Conservation (phyloP, 495 filamentous ascomycete species). For the Podospora didyma region DNA sequence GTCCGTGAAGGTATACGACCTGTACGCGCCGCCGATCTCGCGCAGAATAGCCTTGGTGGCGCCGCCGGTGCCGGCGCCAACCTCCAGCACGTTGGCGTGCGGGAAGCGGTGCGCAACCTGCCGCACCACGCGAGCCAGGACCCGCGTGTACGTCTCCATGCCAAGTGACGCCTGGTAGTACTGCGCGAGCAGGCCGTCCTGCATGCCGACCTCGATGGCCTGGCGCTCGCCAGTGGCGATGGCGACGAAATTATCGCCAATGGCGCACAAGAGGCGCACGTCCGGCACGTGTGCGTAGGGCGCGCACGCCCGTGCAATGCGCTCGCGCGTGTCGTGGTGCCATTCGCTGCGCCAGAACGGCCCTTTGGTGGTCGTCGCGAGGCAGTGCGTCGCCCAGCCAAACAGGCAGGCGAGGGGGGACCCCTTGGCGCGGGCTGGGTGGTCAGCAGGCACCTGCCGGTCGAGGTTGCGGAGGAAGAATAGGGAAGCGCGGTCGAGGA, state of each 20-base stretch:
- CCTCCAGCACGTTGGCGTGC: slow-evolving; percentile 28
- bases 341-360: slow-evolving; percentile 20
- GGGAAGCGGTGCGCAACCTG: slow-evolving; percentile 37
- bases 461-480: slow-evolving; percentile 21
- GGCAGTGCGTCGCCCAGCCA: not conserved
- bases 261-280: slow-evolving; percentile 7
- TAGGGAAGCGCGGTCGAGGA: slow-evolving; percentile 6
- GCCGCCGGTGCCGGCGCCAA: slow-evolving; percentile 41
- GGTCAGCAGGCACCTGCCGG: slow-evolving; percentile 4
- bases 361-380: not conserved
- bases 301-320: slow-evolving; percentile 14
- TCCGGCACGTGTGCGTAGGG: slow-evolving; percentile 10
- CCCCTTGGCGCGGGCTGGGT: slow-evolving; percentile 4
- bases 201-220: slow-evolving; percentile 32
- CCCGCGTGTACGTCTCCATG: not conserved
- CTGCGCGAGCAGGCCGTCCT: slow-evolving; percentile 30
- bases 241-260: slow-evolving; percentile 31
- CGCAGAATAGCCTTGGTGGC: slow-evolving; percentile 33
- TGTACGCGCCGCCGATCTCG: slow-evolving; percentile 9
- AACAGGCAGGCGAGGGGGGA: not conserved
- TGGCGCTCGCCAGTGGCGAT: slow-evolving; percentile 31
- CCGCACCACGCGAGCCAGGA: slow-evolving; percentile 7
- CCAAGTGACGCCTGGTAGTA: slow-evolving; percentile 26
- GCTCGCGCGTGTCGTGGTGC: slow-evolving; percentile 29
- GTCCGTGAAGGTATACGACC: slow-evolving; percentile 47